Percentiles rank a stretch among this genome's conserved stretches.
phyloP scores from a whole-genome alignment of 2,329 filamentous ascomycete genomes.

The Trichoderma oligosporum region DNA sequence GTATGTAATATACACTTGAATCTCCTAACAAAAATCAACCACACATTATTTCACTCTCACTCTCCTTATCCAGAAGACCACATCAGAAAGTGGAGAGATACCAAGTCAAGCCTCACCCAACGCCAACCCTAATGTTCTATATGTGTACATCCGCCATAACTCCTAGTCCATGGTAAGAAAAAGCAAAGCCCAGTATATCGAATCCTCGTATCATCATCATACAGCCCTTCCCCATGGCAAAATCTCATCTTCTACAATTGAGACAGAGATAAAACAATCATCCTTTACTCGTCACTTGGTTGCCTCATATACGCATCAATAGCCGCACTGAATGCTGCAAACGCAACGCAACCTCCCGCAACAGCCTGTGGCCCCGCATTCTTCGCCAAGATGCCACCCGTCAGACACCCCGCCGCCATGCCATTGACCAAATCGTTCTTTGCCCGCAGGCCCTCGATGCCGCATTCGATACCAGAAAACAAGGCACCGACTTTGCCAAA shows the following conservation, averaged over 20 bases:
- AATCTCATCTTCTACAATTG: background rate
- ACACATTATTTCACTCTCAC: background rate
- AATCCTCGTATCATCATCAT: conserved; percentile 14
- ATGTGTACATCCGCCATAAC: conserved; percentile 24
- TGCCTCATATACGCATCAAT: conserved; percentile 90
- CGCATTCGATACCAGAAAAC: conserved; percentile 91
- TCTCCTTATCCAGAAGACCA: background rate
- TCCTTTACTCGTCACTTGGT: conserved; percentile 57
- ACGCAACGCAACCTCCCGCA: conserved; percentile 82
- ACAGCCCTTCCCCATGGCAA: conserved; percentile 6
- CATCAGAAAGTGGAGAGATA: conserved; percentile 9
- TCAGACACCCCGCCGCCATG: conserved; percentile 81
- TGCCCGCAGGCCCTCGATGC: conserved; percentile 84
- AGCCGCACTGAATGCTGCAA: conserved; percentile 86
- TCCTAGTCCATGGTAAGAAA: conserved; percentile 25
- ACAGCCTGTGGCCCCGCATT: conserved; percentile 87
- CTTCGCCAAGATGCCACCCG: conserved; percentile 81
- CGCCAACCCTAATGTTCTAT: conserved; percentile 34
- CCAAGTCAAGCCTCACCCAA: conserved; percentile 26
- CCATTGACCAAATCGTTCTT: conserved; percentile 94
- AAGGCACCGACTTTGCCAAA: conserved; percentile 91
- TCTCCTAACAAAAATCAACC: background rate
- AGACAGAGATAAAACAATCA: background rate
- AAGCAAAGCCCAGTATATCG: conserved; percentile 2
- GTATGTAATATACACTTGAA: conserved; percentile 9